Conservation (phyloP, 768 basidiomycete genomes). For the Calvatia gigantea region DNA sequence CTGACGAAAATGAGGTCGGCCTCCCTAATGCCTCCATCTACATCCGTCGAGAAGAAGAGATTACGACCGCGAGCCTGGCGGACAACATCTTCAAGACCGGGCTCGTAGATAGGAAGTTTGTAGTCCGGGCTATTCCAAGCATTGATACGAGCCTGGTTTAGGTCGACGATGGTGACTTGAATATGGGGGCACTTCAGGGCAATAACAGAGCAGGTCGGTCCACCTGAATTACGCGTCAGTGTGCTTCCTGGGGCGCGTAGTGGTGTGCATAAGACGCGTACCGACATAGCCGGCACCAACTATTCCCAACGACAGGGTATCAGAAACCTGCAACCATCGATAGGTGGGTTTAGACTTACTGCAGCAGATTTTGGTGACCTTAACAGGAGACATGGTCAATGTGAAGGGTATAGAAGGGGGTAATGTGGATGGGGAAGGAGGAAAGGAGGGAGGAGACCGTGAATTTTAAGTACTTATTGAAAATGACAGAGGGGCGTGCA, state of each 20-base stretch:
- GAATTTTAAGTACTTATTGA: background rate
- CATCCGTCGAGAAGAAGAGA: conserved; percentile 95
- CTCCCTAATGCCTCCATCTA: conserved; percentile 88
- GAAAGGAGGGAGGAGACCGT: conserved; percentile 2
- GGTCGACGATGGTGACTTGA: conserved; percentile 94
- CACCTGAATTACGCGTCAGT: conserved; percentile 47
- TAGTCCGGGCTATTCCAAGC: conserved; percentile 94
- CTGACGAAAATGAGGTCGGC: conserved; percentile 98
- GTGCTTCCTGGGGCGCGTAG: background rate
- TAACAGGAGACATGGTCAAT: conserved; percentile 46
- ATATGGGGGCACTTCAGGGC: conserved; percentile 92
- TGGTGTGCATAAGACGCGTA: conserved; percentile 32
- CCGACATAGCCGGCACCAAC: conserved; percentile 95
- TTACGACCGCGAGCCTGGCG: conserved; percentile 86
- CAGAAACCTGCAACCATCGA: conserved; percentile 9
- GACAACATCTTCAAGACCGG: conserved; percentile 91
- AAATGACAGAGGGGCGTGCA: conserved; percentile 12
- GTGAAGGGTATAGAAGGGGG: conserved; percentile 51
- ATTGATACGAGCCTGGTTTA: conserved; percentile 91
- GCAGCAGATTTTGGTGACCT: conserved; percentile 83
- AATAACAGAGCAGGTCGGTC: conserved; percentile 94
- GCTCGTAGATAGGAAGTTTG: conserved; percentile 93
- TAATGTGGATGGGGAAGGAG: conserved; percentile 36
- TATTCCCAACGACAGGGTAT: conserved; percentile 25
- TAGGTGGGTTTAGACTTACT: conserved; percentile 49